phyloP scores from a whole-genome alignment of 441 rosid species.

The Lepidium campestre region DNA sequence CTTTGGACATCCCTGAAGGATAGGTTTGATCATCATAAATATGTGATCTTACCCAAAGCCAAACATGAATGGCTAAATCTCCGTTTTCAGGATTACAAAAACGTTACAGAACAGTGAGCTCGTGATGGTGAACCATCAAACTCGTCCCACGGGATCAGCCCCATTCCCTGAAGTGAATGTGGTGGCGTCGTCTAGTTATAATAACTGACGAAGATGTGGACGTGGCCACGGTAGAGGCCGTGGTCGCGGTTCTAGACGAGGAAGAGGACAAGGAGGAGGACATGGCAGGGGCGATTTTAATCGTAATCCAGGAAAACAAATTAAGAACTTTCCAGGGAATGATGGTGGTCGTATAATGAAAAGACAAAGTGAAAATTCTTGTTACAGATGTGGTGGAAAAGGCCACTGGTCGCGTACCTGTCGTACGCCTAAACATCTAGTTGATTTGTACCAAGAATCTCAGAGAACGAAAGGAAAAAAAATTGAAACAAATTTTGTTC shows the following conservation, averaged over 20 bases:
- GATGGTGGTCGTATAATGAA: neutral
- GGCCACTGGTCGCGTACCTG: neutral
- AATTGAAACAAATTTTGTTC: too few species aligned
- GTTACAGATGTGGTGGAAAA: neutral
- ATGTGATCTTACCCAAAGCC: too few species aligned
- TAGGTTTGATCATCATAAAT: too few species aligned
- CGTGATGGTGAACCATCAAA: neutral
- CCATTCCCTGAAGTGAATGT: neutral
- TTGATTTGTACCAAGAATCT: neutral
- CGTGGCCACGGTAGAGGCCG: neutral
- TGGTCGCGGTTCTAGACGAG: neutral
- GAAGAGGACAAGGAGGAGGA: neutral
- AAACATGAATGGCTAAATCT: too few species aligned
- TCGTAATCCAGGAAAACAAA: neutral
- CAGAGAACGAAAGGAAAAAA: too few species aligned
- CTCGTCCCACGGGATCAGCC: neutral
- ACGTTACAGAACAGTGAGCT: neutral
- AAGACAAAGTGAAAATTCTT: neutral
- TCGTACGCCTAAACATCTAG: neutral
- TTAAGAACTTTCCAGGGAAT: neutral
- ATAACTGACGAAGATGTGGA: neutral
- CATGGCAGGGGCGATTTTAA: too few species aligned
- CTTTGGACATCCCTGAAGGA: neutral
- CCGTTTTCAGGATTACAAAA: too few species aligned
- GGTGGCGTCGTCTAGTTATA: neutral